These are phyloP conservation scores for Pseudogymnoascus sp. DNA, from an alignment of 2,329 filamentous ascomycete genomes.

Conservation along the genomic window DNA sequence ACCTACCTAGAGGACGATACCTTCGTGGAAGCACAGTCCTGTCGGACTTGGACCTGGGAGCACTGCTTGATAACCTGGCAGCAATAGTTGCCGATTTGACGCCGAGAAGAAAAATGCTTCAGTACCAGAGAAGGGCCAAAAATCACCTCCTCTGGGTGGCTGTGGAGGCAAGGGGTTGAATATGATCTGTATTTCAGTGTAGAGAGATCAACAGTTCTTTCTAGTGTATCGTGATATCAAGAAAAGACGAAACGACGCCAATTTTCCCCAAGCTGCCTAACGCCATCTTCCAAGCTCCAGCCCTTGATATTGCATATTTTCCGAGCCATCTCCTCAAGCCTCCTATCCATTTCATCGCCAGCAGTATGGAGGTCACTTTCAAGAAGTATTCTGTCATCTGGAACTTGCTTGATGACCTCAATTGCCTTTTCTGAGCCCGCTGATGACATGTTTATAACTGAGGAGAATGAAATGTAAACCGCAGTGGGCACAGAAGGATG, in stretches of 20 bases:
- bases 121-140: not conserved
- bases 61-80: no score
- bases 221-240: constrained; percentile 6
- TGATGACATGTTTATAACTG: constrained; percentile 68
- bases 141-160: not conserved
- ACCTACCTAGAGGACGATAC: not conserved
- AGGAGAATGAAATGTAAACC: constrained; percentile 85
- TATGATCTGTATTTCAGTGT: not conserved
- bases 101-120: not conserved
- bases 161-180: not conserved
- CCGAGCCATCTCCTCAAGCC: constrained; percentile 68
- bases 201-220: not conserved
- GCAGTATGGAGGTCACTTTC: constrained; percentile 88
- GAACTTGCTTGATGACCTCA: constrained; percentile 64
- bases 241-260: constrained; percentile 60
- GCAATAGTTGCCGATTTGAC: not conserved
- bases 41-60: not conserved
- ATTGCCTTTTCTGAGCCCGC: constrained; percentile 37
- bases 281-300: constrained; percentile 69
- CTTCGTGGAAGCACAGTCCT: not conserved
- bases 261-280: constrained; percentile 61
- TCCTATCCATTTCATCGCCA: constrained; percentile 70
- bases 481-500: constrained; percentile 63
- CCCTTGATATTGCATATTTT: constrained; percentile 70
- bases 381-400: constrained; percentile 70